phyloP scores from a whole-genome alignment of 805 yeast species.

The Nadsonia fulvescens region DNA sequence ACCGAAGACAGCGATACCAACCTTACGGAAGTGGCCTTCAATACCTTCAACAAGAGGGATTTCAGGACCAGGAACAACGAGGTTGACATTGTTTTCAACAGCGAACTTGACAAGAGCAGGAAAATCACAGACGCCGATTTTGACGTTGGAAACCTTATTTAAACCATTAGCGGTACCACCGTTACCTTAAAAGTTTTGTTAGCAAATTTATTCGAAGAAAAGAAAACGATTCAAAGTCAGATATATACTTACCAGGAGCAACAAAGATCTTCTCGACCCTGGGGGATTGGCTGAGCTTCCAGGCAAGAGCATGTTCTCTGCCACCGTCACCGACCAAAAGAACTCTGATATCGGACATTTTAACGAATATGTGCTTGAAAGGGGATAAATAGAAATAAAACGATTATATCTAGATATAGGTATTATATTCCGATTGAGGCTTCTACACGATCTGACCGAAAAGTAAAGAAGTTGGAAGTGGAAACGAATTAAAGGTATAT shows the following conservation, averaged over 20 bases:
- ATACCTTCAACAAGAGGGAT: constrained; percentile 96
- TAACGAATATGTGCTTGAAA: constrained; percentile 5
- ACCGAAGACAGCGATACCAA: constrained; percentile 93
- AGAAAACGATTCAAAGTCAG: too few species aligned
- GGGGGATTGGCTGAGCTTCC: constrained; percentile 73
- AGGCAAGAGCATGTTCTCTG: constrained; percentile 92
- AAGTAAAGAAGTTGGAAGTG: too few species aligned
- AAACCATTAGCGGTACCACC: constrained; percentile 60
- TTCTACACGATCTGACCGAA: too few species aligned
- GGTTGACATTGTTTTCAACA: constrained; percentile 36
- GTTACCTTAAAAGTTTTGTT: too few species aligned
- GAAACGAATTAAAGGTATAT: too few species aligned
- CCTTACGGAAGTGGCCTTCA: constrained; percentile 46
- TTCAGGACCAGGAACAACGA: constrained; percentile 98
- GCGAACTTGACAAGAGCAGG: constrained; percentile 59
- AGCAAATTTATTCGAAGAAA: too few species aligned
- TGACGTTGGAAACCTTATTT: constrained; percentile 48
- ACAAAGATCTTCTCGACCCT: constrained; percentile 59
- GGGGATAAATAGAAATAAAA: too few species aligned
- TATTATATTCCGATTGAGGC: too few species aligned
- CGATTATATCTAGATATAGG: too few species aligned
- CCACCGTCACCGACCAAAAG: constrained; percentile 95
- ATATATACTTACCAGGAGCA: constrained; percentile 96
- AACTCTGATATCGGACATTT: too few species aligned
- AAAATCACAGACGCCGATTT: constrained; percentile 57